These are phyloP conservation scores for Aspergillus carlsbadensis DNA, from an alignment of 495 filamentous ascomycete genomes.

Conservation along the genomic window DNA sequence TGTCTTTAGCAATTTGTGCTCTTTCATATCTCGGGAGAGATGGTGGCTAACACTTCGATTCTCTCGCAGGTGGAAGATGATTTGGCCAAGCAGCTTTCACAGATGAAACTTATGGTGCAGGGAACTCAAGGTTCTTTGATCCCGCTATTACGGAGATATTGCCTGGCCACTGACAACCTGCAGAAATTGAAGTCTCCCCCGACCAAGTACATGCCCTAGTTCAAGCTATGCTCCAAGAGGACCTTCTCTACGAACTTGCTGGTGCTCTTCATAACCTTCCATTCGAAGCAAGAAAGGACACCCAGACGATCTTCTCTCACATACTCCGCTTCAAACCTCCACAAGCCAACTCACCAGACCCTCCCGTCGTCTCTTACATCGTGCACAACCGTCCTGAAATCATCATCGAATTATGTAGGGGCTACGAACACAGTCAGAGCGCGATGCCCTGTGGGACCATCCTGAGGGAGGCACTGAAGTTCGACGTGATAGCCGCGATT, in stretches of 20 bases:
- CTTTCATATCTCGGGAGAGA: constrained; percentile 16
- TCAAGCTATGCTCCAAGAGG: constrained; percentile 77
- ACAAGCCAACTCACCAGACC: constrained; percentile 57
- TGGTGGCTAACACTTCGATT: constrained; percentile 26
- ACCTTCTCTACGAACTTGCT: constrained; percentile 80
- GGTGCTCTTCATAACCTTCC: constrained; percentile 76
- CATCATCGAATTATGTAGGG: constrained; percentile 81
- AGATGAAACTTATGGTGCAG: constrained; percentile 82
- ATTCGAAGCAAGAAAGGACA: constrained; percentile 92
- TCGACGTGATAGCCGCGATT: constrained; percentile 81
- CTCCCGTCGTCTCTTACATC: constrained; percentile 80
- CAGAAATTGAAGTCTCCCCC: constrained; percentile 81
- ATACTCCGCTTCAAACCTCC: constrained; percentile 75
- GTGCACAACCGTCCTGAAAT: constrained; percentile 83
- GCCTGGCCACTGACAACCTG: neutral
- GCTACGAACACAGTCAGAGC: constrained; percentile 87
- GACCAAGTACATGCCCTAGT: constrained; percentile 83
- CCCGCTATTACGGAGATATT: neutral
- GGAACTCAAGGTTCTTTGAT: constrained; percentile 68
- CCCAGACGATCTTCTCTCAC: constrained; percentile 86
- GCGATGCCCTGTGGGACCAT: constrained; percentile 91
- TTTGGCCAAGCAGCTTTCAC: constrained; percentile 69
- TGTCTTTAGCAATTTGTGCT: neutral
- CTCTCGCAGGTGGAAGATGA: constrained; percentile 64
- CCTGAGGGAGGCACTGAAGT: constrained; percentile 87